Evolutionary conservation across 495 filamentous ascomycete species (phyloP), one percentile per base, ranked within the genome.

Genomic region (Hyaloscypha hepaticicola): DNA sequence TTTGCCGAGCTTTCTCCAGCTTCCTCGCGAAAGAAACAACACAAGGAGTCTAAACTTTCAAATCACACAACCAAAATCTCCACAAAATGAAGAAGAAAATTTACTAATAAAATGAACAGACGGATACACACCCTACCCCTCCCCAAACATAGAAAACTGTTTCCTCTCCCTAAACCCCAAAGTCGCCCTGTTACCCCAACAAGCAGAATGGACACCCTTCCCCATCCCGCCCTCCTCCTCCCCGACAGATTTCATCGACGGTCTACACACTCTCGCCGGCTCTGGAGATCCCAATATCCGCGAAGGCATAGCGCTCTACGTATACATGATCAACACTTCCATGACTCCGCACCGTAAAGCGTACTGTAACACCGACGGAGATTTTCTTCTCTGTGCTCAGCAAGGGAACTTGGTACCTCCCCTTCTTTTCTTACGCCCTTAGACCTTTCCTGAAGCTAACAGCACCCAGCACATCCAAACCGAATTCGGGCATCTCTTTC

Each of bases 181-280:
- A 38, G 80, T 87, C n/a, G 77, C 79, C 49, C 76, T 85, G 63
- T 82, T 84, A 6, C 90, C 90, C 1, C 91, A 90, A 62, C 85
- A 89, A 69, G 77, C 90, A 19, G 85, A 88, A 64, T 93, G 90
- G 90, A 82, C 88, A 52, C 88, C 90, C 2, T 90, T 92, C 63
- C 82, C 88, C 48, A 64, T 88, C 5, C 82, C 88, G 48, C 64
- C 88, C 5, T 28, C 27, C 22, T 51, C 22, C n/a, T 26, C 58
- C 16, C 21, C 81, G 85, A 83, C 86, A 5, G 87, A 89, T 69
- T 90, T 87, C 84, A 80, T 88, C 16, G 81, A 88, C 69, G 83
- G 83, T 19, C 67, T 90, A 50, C 83, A 86, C 53, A 77, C 88
- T 26, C 77, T 90, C 5, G 87, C 85, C 21, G 88, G 87, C 2